A percentile compares a stretch with the other conserved stretches of the same genome.
phyloP scores from a whole-genome alignment of 441 rosid species.

The Gossypium davidsonii region DNA sequence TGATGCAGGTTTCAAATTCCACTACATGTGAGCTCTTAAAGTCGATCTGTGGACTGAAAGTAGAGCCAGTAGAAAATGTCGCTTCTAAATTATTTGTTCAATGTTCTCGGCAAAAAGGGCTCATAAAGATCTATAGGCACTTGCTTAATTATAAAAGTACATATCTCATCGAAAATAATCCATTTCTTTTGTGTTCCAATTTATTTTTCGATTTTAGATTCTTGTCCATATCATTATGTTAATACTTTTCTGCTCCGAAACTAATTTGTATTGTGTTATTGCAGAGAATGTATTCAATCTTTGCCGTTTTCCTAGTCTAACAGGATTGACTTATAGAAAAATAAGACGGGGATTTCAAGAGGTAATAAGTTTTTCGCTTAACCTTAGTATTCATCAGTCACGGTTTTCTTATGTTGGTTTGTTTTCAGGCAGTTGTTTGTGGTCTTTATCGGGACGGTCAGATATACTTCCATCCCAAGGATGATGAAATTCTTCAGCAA shows the following conservation, averaged over 20 bases:
- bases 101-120: constrained; percentile 89
- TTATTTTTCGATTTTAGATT: neutral
- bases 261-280: constrained; percentile 29
- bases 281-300: constrained; percentile 96
- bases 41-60: constrained; percentile 78
- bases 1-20: constrained; percentile 70
- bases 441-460: constrained; percentile 73
- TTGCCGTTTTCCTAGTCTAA: constrained; percentile 60
- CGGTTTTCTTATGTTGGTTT: constrained; percentile 19
- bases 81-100: constrained; percentile 94
- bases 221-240: neutral
- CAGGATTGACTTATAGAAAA: constrained; percentile 60
- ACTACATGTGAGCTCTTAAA: constrained; percentile 80
- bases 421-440: constrained; percentile 80
- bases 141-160: constrained; percentile 89
- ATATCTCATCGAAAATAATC: constrained; percentile 10
- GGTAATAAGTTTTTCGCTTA: constrained; percentile 32
- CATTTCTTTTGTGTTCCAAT: too few species aligned
- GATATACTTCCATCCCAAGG: constrained; percentile 79
- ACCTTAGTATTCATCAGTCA: constrained; percentile 7
- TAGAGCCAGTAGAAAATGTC: constrained; percentile 85
- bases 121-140: constrained; percentile 88
- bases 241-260: constrained; percentile 1
- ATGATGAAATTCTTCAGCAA: constrained; percentile 65
- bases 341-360: constrained; percentile 69